phyloP scores from a whole-genome alignment of 331 rosid genomes.

The Acacia concinna region DNA sequence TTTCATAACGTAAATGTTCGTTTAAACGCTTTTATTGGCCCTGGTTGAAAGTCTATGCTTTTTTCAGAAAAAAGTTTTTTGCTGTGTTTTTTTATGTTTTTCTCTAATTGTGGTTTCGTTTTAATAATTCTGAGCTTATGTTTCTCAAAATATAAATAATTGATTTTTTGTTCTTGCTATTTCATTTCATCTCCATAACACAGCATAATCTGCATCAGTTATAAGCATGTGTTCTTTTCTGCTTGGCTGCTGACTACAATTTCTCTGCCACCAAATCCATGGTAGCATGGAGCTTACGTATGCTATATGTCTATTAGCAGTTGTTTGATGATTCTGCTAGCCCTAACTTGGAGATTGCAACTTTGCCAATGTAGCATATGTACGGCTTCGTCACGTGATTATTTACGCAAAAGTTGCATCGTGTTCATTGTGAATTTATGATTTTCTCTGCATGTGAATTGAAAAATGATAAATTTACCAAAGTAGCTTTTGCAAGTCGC shows the following conservation, averaged over 20 bases:
- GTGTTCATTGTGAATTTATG: constrained; percentile 7
- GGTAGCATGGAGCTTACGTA: background rate
- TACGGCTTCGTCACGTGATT: background rate
- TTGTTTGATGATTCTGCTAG: constrained; percentile 27
- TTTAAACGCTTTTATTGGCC: background rate
- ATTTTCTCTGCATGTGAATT: constrained; percentile 6
- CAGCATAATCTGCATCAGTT: background rate
- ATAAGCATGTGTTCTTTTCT: constrained; percentile 17
- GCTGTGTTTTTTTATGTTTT: constrained; percentile 5
- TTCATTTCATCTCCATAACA: constrained; percentile 14
- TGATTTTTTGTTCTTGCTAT: constrained; percentile 7
- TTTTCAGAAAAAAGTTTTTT: background rate
- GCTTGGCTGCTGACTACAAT: background rate
- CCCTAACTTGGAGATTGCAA: background rate
- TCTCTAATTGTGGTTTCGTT: constrained; percentile 7
- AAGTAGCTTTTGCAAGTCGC: constrained; percentile 24
- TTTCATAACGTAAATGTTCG: background rate
- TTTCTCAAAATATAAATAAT: background rate
- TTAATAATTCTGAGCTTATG: constrained; percentile 14
- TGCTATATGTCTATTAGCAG: background rate
- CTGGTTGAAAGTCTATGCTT: background rate
- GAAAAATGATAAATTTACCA: background rate
- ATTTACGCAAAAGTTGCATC: background rate
- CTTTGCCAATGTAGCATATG: constrained; percentile 3
- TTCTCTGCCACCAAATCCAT: background rate